phyloP scores from a whole-genome alignment of 2,329 filamentous ascomycete species.

The Venturiaceae sp. region DNA sequence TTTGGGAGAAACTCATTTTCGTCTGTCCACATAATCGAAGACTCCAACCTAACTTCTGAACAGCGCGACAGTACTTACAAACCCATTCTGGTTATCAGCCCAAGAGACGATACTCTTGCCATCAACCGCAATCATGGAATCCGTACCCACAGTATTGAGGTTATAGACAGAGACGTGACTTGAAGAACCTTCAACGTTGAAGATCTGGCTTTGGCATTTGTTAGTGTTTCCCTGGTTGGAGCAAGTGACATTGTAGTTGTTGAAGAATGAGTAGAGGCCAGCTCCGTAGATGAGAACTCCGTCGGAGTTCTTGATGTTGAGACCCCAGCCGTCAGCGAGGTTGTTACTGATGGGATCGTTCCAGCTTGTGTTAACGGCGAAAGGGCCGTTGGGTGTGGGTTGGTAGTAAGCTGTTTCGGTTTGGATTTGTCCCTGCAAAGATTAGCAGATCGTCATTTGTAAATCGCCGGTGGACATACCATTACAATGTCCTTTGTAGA shows the following conservation, averaged over 20 bases:
- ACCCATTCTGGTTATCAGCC: no score
- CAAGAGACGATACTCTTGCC: not conserved
- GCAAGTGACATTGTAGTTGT: conserved; percentile 34
- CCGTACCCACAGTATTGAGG: conserved; percentile 13
- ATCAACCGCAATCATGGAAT: conserved; percentile 11
- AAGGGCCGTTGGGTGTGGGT: conserved; percentile 43
- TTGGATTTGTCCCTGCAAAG: conserved; percentile 64
- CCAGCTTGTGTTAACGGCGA: conserved; percentile 59
- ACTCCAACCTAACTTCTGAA: no score
- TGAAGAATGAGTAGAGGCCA: conserved; percentile 37
- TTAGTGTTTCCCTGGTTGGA: conserved; percentile 2
- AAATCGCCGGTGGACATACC: conserved; percentile 74
- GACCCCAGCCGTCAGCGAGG: conserved; percentile 60
- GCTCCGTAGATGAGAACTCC: not conserved
- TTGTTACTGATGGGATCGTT: conserved; percentile 57
- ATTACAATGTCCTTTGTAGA: conserved; percentile 70
- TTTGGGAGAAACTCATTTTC: no score
- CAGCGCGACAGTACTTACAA: no score
- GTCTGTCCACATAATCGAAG: no score
- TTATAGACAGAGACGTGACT: conserved; percentile 13
- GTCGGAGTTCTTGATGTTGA: conserved; percentile 50
- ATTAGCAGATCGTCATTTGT: conserved; percentile 80
- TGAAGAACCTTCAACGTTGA: conserved; percentile 51
- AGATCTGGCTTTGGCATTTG: conserved; percentile 65
- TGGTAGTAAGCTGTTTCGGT: conserved; percentile 52